Conservation (phyloP, 2,329 filamentous ascomycete genomes). For the Didymella glomerata region DNA sequence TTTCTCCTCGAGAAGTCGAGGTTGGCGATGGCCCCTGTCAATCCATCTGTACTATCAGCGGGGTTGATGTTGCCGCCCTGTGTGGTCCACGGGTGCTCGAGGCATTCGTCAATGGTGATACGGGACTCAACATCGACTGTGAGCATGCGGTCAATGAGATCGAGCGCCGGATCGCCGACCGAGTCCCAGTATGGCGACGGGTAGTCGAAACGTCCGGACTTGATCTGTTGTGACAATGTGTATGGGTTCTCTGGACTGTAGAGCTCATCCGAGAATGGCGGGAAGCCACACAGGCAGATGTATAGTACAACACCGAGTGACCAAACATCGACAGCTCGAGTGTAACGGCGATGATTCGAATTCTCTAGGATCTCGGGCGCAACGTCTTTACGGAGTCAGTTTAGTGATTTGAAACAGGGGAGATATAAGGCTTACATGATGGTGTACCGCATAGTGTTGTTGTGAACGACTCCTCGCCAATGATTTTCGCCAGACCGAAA, state of each 20-base stretch:
- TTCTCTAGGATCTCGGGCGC: conserved; percentile 94
- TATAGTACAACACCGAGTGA: conserved; percentile 97
- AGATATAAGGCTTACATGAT: conserved; percentile 65
- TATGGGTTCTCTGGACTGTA: conserved; percentile 83
- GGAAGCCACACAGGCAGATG: conserved; percentile 96
- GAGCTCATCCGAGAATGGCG: conserved; percentile 95
- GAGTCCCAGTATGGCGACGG: conserved; percentile 96
- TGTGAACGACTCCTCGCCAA: conserved; percentile 97
- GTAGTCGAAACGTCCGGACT: conserved; percentile 87
- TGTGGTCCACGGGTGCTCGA: conserved; percentile 89
- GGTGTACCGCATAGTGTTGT: conserved; percentile 97
- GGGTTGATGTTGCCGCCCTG: conserved; percentile 60
- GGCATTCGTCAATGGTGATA: conserved; percentile 88
- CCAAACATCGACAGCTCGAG: conserved; percentile 95
- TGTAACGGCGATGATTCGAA: conserved; percentile 83
- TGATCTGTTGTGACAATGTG: conserved; percentile 87
- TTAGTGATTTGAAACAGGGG: not conserved
- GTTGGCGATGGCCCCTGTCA: conserved; percentile 83
- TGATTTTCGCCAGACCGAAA: conserved; percentile 97
- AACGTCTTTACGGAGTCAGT: conserved; percentile 67
- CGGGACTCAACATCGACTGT: conserved; percentile 84
- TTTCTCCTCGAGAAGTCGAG: conserved; percentile 88
- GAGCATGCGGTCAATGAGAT: conserved; percentile 94
- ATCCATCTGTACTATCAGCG: conserved; percentile 88
- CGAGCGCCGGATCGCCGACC: conserved; percentile 84